Evolutionary conservation across 352 stramenopile species (phyloP), one percentile per base, ranked within the genome.

Genomic region (Globisporangium middletonii): DNA sequence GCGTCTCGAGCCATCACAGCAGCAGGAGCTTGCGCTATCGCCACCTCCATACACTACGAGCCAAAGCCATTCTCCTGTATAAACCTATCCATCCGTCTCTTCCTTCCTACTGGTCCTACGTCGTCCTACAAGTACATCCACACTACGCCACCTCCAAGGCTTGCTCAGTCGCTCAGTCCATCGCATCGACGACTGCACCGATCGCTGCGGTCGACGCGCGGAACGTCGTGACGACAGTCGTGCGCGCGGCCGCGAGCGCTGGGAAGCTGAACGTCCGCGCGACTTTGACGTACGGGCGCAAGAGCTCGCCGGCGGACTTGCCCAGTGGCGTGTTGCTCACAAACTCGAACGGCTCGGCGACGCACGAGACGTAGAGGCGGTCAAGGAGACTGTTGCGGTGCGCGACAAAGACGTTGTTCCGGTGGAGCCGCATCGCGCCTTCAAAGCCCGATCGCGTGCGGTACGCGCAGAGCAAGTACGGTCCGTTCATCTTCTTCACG

Each of bases 401-500:
- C 48, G 71, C 66, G 41, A 92, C 83, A 57, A 89, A 92, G 15
- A 92, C 80, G 28, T 73, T 85, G 64, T 92, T 89, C 50, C 83
- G 79, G 55, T 92, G 83, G 56, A 89, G 65, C 4, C 80, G 80
- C 43, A 92, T 52, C 27, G 63, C 50, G 9, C 63, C 83, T 46
- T 87, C 70, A 53, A 88, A 92, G 41, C 78, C 76, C 41, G 78
- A 86, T 49, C 70, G 75, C 46, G 79, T 89, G 48, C 67, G 62
- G 62, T 92, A 90, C 45, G 63, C 73, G 56, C 83, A 90, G n/a
- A 90, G 69, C 58, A 92, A 35, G 50, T 85, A 90, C 59, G 72
- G 88, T 49, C 83, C 83, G 47, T 79, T 92, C 50, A 83, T 88
- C 64, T 85, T 88, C 73, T 92, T 90, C 35, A 92, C 79, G 42